Conservation (phyloP, 1,284 basidiomycete genomes). For the Puccinia sorghi region DNA sequence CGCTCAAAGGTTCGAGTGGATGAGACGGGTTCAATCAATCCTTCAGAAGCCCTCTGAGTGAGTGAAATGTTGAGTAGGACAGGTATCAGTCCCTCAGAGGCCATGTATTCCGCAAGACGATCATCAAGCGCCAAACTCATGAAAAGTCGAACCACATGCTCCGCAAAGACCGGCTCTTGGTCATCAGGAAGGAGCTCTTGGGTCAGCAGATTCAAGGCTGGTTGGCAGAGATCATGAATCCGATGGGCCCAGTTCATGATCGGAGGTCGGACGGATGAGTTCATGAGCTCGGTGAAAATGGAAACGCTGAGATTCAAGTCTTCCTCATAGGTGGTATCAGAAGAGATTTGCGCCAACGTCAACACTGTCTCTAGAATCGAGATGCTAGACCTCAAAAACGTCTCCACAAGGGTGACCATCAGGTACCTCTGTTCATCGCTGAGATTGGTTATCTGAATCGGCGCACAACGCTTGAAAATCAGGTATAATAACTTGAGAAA, state of each 20-base stretch:
- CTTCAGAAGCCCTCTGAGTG: conserved; percentile 38
- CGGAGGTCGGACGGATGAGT: conserved; percentile 37
- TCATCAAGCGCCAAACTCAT: conserved; percentile 47
- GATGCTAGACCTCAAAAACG: conserved; percentile 38
- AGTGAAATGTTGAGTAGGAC: conserved; percentile 47
- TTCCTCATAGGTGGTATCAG: conserved; percentile 39
- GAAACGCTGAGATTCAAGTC: conserved; percentile 44
- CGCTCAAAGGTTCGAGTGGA: conserved; percentile 26
- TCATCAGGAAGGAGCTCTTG: conserved; percentile 28
- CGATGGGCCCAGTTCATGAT: conserved; percentile 48
- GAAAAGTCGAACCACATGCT: conserved; percentile 39
- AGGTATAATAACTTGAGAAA: conserved; percentile 46
- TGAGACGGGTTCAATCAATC: conserved; percentile 41
- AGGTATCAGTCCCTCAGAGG: conserved; percentile 47
- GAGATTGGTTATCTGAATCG: conserved; percentile 18
- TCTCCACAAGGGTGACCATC: conserved; percentile 32
- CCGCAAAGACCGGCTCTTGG: conserved; percentile 44
- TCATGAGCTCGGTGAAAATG: conserved; percentile 39
- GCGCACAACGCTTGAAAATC: conserved; percentile 31
- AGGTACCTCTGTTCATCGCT: conserved; percentile 36
- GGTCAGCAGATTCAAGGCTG: conserved; percentile 45
- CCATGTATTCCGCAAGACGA: conserved; percentile 42
- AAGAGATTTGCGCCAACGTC: conserved; percentile 24
- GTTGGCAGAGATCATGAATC: conserved; percentile 48
- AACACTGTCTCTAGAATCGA: conserved; percentile 42